phyloP scores from a whole-genome alignment of 805 yeast genomes.

The Cyberlindnera misumaiensis region DNA sequence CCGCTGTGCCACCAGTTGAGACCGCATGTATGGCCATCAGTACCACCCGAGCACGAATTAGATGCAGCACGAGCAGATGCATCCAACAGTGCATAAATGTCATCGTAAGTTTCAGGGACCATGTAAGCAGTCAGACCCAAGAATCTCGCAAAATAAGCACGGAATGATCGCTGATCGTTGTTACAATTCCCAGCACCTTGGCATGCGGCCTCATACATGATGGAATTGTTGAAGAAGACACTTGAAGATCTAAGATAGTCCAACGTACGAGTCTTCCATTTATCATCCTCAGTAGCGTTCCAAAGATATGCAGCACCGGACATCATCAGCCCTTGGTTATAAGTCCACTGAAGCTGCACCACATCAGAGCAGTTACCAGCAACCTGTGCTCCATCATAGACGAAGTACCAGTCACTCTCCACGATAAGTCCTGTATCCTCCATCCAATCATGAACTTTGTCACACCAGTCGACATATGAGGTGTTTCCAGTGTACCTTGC shows the following conservation, averaged over 20 bases:
- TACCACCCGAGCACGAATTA: slow-evolving; percentile 70
- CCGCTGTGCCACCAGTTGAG: slow-evolving; percentile 52
- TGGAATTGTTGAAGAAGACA: slow-evolving; percentile 48
- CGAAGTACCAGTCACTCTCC: slow-evolving; percentile 32
- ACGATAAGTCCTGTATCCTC: slow-evolving; percentile 38
- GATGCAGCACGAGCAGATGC: slow-evolving; percentile 69
- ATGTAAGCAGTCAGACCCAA: slow-evolving; percentile 56
- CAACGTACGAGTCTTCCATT: slow-evolving; percentile 52
- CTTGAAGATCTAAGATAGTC: slow-evolving; percentile 40
- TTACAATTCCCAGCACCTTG: slow-evolving; percentile 52
- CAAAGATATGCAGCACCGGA: slow-evolving; percentile 65
- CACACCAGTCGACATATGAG: slow-evolving; percentile 68
- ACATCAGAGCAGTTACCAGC: slow-evolving; percentile 42
- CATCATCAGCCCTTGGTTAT: slow-evolving; percentile 64
- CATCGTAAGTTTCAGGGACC: slow-evolving; percentile 46
- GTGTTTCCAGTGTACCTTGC: slow-evolving; percentile 72
- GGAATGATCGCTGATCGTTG: slow-evolving; percentile 70
- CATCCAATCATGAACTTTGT: slow-evolving; percentile 72
- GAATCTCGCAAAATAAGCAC: slow-evolving; percentile 61
- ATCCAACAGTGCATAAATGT: slow-evolving; percentile 39
- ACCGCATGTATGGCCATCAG: slow-evolving; percentile 80
- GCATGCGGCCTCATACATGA: slow-evolving; percentile 71
- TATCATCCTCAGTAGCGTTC: slow-evolving; percentile 50
- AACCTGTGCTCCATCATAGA: slow-evolving; percentile 58
- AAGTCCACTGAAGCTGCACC: slow-evolving; percentile 61